Percentiles rank a stretch among this genome's conserved stretches.
phyloP scores from a whole-genome alignment of 2,329 filamentous ascomycete genomes.

The Fusarium sp. region DNA sequence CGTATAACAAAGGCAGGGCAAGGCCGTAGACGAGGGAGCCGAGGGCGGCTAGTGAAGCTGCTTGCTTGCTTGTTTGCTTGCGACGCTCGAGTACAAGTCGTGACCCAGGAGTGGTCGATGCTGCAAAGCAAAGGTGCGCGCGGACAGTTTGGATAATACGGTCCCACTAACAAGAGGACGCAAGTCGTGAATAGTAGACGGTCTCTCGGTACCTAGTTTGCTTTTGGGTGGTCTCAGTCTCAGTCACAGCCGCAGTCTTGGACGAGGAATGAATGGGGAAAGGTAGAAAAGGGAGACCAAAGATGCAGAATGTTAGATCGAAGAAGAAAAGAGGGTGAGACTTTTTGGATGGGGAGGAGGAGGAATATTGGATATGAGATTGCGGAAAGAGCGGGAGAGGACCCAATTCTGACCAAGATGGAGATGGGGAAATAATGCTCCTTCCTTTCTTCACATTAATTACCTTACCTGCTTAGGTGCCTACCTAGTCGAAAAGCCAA shows the following conservation, averaged over 20 bases:
- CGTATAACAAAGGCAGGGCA: slow-evolving; percentile 1
- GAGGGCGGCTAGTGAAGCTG: slow-evolving; percentile 29
- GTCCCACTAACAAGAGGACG: slow-evolving; percentile 11
- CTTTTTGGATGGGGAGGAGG: not conserved
- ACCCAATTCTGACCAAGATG: slow-evolving; percentile 25
- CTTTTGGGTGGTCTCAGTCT: slow-evolving; percentile 22
- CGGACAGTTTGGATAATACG: not conserved
- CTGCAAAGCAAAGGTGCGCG: slow-evolving; percentile 19
- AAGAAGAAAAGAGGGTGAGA: slow-evolving; percentile 9
- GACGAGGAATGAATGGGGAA: slow-evolving; percentile 21
- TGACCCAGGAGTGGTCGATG: slow-evolving; percentile 31
- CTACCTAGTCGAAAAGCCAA: slow-evolving; percentile 7
- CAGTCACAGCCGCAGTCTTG: slow-evolving; percentile 4
- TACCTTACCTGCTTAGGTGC: slow-evolving; percentile 5
- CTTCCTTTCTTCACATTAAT: slow-evolving; percentile 26
- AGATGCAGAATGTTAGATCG: slow-evolving; percentile 10
- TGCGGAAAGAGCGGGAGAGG: slow-evolving; percentile 28
- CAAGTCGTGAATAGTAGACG: not conserved
- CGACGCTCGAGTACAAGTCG: slow-evolving; percentile 24
- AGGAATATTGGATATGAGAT: slow-evolving; percentile 19
- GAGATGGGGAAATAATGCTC: slow-evolving; percentile 26
- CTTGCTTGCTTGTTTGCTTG: slow-evolving; percentile 21
- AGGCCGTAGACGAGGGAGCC: slow-evolving; percentile 8
- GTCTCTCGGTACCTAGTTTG: slow-evolving; percentile 5
- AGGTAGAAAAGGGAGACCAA: not conserved